Base-by-base conservation (phyloP, 768 basidiomycete genomes). In the Auriscalpium vulgare region DNA sequence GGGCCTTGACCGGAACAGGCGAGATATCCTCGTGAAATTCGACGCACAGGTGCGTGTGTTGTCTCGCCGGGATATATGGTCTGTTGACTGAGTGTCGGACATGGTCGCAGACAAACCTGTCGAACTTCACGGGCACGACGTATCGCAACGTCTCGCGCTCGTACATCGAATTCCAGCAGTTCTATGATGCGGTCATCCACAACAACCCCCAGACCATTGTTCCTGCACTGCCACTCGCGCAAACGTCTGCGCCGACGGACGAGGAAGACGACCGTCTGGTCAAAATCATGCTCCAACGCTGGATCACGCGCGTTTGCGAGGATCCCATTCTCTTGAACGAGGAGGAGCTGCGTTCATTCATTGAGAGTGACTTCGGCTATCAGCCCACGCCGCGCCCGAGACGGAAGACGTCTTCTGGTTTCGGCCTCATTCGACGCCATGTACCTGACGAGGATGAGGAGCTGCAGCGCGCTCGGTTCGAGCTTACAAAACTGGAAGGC, bases 261-360 rank as follows among this genome's bases (percentile, higher is more conserved):
- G 97, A 98, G 72, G 97, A 98, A 71, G 97, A 99, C 69, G 97
- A 98, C 69, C 81, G 97, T 17, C 78, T 99, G 2, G 92, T 99
- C 36, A 88, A 88, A 68, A 88, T 95, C 58, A 92, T 95, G 81
- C 76, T 98, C 19, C 97, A 98, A 71, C 77, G 91, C 58, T 99
- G 97, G 95, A 80, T 97, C 53, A 85, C 90, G 10, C 77, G 97
- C 55, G 83, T 98, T 36, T 95, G 89, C 72, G 93, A 95, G 67
- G 93, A 98, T 68, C 84, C 85, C 2, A 91, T 97, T 53, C 71
- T 97, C 35, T 73, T 91, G 43, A 74, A 84, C 54, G 95, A 98
- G 63, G 97, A 98, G 65, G 97, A 99, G 67, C 70, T 97, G 56
- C 84, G 95, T 35, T 88, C 88, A 14, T 99, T 99, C 68, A 82